Evolutionary conservation across 441 rosid genomes (phyloP).

Genomic region (California macrophylla): DNA sequence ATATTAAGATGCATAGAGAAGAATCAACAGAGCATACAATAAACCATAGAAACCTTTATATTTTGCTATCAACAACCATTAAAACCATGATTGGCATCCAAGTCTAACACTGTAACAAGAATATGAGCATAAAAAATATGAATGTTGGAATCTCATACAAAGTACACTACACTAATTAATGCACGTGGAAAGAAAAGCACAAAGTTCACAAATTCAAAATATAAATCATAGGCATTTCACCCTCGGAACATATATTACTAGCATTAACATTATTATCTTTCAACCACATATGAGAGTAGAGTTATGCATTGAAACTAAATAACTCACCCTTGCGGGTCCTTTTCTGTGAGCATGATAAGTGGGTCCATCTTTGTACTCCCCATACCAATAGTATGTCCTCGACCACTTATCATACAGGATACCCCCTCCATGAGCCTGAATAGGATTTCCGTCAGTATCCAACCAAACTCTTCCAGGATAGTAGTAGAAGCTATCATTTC

Average conservation of each 20-base stretch:
- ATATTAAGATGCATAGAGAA: background rate
- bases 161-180: background rate
- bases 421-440: slow-evolving; percentile 95
- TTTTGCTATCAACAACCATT: background rate
- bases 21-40: background rate
- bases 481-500: slow-evolving; percentile 48
- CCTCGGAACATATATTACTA: background rate
- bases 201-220: background rate
- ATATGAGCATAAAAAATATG: background rate
- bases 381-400: slow-evolving; percentile 73
- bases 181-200: background rate
- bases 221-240: background rate
- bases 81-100: background rate
- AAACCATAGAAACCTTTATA: background rate
- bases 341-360: slow-evolving; percentile 70
- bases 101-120: background rate
- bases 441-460: slow-evolving; percentile 79
- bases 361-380: slow-evolving; percentile 88
- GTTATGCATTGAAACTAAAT: slow-evolving; percentile 14
- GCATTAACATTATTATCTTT: background rate
- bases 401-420: slow-evolving; percentile 52
- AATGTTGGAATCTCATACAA: background rate
- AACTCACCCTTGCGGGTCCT: slow-evolving; percentile 79
- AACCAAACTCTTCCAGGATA: slow-evolving; percentile 77
- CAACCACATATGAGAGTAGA: background rate